Conservation (phyloP, 2,329 filamentous ascomycete species). For the Aspergillus vadensis region DNA sequence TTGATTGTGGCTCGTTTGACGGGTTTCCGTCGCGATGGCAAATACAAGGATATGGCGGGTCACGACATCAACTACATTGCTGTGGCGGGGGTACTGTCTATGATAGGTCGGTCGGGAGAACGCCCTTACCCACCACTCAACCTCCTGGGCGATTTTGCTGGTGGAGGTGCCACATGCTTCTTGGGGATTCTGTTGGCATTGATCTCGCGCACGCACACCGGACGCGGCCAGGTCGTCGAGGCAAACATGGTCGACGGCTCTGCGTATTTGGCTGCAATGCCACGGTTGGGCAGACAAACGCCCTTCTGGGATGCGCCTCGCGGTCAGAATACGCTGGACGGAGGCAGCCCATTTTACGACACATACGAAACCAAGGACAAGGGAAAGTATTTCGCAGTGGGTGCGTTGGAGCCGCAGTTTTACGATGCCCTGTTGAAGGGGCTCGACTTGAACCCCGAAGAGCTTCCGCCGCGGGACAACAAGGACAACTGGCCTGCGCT, state of each 20-base stretch:
- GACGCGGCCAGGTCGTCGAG: conserved; percentile 84
- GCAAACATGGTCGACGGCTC: conserved; percentile 96
- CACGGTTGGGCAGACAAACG: conserved; percentile 66
- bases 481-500: conserved; percentile 68
- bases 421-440: conserved; percentile 69
- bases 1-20: conserved; percentile 85
- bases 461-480: conserved; percentile 58
- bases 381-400: conserved; percentile 78
- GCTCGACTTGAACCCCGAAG: conserved; percentile 58
- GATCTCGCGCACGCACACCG: conserved; percentile 63
- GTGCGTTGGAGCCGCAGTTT: conserved; percentile 86
- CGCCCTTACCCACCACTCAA: conserved; percentile 80
- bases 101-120: conserved; percentile 71
- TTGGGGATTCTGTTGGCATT: conserved; percentile 81
- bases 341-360: conserved; percentile 84
- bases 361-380: conserved; percentile 81
- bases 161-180: conserved; percentile 80
- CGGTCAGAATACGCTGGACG: conserved; percentile 78
- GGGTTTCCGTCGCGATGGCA: conserved; percentile 84
- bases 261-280: conserved; percentile 76
- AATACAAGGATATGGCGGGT: conserved; percentile 83
- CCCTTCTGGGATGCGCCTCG: conserved; percentile 64
- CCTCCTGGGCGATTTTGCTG: conserved; percentile 86
- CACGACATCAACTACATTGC: conserved; percentile 98
- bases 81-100: conserved; percentile 74